Evolutionary conservation across 352 stramenopile species (phyloP).

Genomic region (Blastocystis sp.): DNA sequence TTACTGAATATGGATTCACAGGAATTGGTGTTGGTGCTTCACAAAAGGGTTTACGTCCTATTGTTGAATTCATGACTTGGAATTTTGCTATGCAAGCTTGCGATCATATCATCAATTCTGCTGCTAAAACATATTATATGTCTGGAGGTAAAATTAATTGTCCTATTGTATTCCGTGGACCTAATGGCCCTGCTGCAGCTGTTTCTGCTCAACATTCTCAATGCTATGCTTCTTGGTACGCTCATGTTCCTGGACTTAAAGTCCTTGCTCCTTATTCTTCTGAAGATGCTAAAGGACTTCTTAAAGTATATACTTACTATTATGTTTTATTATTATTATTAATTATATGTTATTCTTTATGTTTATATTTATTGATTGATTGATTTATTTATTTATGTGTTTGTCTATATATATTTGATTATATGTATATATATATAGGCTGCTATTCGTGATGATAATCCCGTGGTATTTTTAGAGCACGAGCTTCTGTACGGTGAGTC

Average conservation of each 20-base stretch:
- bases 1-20: conserved; percentile 85
- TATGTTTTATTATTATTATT: too few relatives aligned
- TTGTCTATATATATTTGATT: too few relatives aligned
- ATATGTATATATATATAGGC: too few relatives aligned
- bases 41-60: conserved; percentile 83
- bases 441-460: conserved; percentile 94
- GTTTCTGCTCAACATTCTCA: conserved; percentile 93
- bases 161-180: conserved; percentile 94
- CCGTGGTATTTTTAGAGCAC: conserved; percentile 93
- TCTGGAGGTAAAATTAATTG: conserved; percentile 81
- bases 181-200: conserved; percentile 84
- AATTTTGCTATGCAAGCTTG: conserved; percentile 99
- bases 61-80: conserved; percentile 99
- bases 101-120: conserved; percentile 97
- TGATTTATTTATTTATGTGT: too few relatives aligned
- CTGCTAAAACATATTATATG: conserved; percentile 99
- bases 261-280: conserved; percentile 82
- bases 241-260: conserved; percentile 83
- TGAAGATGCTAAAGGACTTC: conserved; percentile 88
- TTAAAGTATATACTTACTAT: too few relatives aligned
- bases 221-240: conserved; percentile 96
- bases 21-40: conserved; percentile 73
- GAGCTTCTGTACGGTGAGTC: conserved; percentile 88
- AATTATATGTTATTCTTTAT: too few relatives aligned
- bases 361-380: too few relatives aligned